These are phyloP conservation scores for Penstemon eatonii DNA, from an alignment of 257 asterid species.

Conservation along the genomic window DNA sequence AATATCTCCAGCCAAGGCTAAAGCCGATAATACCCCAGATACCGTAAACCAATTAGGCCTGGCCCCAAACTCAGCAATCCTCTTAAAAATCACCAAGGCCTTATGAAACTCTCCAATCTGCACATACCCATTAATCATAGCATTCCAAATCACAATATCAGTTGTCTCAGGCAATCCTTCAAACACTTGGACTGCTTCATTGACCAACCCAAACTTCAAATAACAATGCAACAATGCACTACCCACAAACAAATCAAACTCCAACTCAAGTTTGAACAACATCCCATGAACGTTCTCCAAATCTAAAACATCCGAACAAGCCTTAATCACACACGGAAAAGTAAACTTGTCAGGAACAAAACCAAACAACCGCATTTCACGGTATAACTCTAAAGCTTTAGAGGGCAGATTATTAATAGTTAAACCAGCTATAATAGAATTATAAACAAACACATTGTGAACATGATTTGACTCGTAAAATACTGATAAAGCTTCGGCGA, in stretches of 20 bases:
- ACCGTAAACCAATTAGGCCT: constrained; percentile 57
- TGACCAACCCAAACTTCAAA: constrained; percentile 49
- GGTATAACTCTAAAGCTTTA: constrained; percentile 47
- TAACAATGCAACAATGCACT: constrained; percentile 70
- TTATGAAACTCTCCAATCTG: constrained; percentile 47
- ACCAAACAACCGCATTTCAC: constrained; percentile 52
- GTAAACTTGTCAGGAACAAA: constrained; percentile 76
- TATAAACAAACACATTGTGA: constrained; percentile 64
- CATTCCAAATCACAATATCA: constrained; percentile 76
- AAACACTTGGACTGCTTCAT: constrained; percentile 58
- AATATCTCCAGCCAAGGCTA: constrained; percentile 56
- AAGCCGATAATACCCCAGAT: constrained; percentile 68
- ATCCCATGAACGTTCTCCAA: constrained; percentile 56
- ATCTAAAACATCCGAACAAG: constrained; percentile 42
- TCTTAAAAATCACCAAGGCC: constrained; percentile 49
- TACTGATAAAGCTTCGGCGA: constrained; percentile 57
- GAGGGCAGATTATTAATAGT: constrained; percentile 38
- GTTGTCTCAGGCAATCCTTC: constrained; percentile 60
- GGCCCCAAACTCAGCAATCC: constrained; percentile 52
- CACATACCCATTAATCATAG: constrained; percentile 80
- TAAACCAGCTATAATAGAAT: constrained; percentile 71
- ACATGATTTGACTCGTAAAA: constrained; percentile 44
- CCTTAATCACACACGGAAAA: constrained; percentile 79
- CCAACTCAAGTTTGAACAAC: constrained; percentile 59
- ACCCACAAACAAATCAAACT: constrained; percentile 59